phyloP scores from a whole-genome alignment of 129 eudicot species.

The Escallonia rubra region DNA sequence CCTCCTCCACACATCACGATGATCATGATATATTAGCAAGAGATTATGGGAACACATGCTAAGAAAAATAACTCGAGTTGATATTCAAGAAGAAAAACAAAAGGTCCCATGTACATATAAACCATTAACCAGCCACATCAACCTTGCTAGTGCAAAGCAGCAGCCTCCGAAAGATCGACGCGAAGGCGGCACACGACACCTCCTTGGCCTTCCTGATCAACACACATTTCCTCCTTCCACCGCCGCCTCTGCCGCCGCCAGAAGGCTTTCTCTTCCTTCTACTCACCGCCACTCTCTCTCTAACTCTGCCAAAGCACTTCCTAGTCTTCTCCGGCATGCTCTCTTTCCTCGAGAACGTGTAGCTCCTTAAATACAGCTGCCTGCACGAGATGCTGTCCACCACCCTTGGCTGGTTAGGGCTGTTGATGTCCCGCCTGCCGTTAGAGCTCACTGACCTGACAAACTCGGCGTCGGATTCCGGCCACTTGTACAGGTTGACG shows the following conservation, averaged over 20 bases:
- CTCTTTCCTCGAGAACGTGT: constrained; percentile 81
- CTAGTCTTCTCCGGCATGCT: constrained; percentile 42
- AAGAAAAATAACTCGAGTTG: too few species aligned
- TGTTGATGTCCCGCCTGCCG: constrained; percentile 13
- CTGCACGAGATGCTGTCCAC: constrained; percentile 86
- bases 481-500: constrained; percentile 84
- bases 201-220: constrained; percentile 49
- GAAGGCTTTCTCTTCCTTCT: constrained; percentile 17
- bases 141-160: constrained; percentile 70
- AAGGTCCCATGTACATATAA: not conserved
- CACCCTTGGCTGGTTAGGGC: constrained; percentile 37
- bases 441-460: constrained; percentile 61
- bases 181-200: constrained; percentile 46
- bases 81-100: not conserved
- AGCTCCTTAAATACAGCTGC: constrained; percentile 76
- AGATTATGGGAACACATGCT: too few species aligned
- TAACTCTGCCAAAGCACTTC: constrained; percentile 49
- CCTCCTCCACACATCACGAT: too few species aligned
- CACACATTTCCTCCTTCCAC: constrained; percentile 31
- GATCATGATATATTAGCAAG: too few species aligned
- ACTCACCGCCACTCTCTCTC: constrained; percentile 25
- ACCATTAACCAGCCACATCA: constrained; percentile 53
- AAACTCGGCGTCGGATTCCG: constrained; percentile 82
- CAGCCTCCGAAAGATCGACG: constrained; percentile 63
- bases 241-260: constrained; percentile 23